Conservation (phyloP, 176 grass and related monocot genomes). For the Hyparrhenia diplandra region DNA sequence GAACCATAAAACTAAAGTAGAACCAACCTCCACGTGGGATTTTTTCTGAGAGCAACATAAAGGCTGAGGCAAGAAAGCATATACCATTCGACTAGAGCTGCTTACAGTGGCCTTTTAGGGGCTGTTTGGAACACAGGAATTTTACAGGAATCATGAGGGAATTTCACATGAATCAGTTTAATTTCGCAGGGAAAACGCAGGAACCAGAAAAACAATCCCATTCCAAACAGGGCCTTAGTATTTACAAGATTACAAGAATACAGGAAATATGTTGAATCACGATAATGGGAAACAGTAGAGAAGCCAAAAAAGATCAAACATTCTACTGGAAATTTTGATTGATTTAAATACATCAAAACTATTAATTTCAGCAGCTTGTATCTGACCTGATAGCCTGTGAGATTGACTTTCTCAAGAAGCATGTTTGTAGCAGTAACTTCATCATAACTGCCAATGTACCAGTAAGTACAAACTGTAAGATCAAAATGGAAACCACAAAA, state of each 20-base stretch:
- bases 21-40: neutral
- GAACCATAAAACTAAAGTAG: conserved; percentile 4
- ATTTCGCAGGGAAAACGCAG: no score
- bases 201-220: neutral
- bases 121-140: neutral
- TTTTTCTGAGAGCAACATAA: conserved; percentile 6
- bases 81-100: conserved; percentile 14
- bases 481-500: neutral
- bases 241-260: conserved; percentile 15
- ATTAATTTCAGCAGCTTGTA: neutral
- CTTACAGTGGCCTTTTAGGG: conserved; percentile 3
- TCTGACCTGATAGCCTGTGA: conserved; percentile 96
- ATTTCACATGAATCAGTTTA: neutral
- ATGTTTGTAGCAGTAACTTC: conserved; percentile 64
- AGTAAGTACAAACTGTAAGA: neutral
- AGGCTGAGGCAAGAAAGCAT: neutral
- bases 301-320: conserved; percentile 9
- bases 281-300: conserved; percentile 12
- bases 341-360: conserved; percentile 1
- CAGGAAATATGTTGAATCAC: neutral
- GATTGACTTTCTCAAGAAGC: conserved; percentile 68
- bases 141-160: neutral
- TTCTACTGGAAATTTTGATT: neutral
- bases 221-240: neutral
- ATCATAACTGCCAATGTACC: conserved; percentile 81